Percentiles rank a stretch among this genome's conserved stretches.
Evolutionary conservation across 768 basidiomycete species (phyloP).

Genomic region (Sistotremastrum niveocremeum): DNA sequence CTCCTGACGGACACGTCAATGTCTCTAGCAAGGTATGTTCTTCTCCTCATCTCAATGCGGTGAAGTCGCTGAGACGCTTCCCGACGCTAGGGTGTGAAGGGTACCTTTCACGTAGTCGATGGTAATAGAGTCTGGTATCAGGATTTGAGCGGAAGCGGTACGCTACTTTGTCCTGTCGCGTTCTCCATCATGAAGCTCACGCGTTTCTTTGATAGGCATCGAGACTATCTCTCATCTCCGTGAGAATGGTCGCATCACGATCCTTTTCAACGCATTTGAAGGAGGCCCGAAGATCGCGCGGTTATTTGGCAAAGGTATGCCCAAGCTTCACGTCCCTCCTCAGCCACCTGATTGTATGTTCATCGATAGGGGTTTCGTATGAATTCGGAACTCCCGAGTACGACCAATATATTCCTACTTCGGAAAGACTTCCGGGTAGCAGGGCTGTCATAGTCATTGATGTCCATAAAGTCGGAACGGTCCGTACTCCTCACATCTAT

Average conservation of each 20-base stretch:
- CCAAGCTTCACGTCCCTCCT: no score
- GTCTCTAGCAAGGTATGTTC: conserved; percentile 39
- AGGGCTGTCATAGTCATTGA: conserved; percentile 48
- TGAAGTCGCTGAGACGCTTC: no score
- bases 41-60: no score
- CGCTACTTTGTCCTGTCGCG: conserved; percentile 3
- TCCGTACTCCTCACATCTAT: conserved; percentile 11
- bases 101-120: conserved; percentile 46
- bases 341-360: no score
- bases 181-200: no score
- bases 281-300: conserved; percentile 46
- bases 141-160: conserved; percentile 58
- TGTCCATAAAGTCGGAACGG: conserved; percentile 42
- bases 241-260: conserved; percentile 50
- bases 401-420: conserved; percentile 32
- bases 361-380: conserved; percentile 35
- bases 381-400: conserved; percentile 55
- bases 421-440: conserved; percentile 40
- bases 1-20: conserved; percentile 45
- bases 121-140: conserved; percentile 58
- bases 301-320: conserved; percentile 43
- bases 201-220: conserved; percentile 21
- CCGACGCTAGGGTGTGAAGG: conserved; percentile 25
- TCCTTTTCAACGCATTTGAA: conserved; percentile 49
- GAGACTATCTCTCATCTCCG: conserved; percentile 49